A percentile compares a stretch with the other conserved stretches of the same genome.
These are phyloP conservation scores for Nicotiana obtusifolia DNA, from an alignment of 257 asterid genomes.

Conservation along the genomic window DNA sequence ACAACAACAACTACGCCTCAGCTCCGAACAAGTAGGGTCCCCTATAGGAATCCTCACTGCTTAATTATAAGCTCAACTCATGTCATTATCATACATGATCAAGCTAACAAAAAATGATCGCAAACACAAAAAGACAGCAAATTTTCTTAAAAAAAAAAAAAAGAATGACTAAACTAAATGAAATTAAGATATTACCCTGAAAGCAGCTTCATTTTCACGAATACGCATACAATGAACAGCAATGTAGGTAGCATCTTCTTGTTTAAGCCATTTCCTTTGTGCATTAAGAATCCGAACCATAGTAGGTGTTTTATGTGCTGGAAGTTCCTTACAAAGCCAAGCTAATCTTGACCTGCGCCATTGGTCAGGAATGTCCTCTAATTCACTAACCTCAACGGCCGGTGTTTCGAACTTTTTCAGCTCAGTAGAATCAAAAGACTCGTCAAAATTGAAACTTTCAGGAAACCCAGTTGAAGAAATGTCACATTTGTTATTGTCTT, in stretches of 20 bases:
- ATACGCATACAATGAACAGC: slow-evolving; percentile 69
- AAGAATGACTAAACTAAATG: background rate
- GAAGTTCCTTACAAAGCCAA: slow-evolving; percentile 96
- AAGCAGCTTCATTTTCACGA: slow-evolving; percentile 75
- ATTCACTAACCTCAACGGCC: slow-evolving; percentile 56
- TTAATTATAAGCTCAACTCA: too few species aligned
- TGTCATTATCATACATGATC: too few species aligned
- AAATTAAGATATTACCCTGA: slow-evolving; percentile 38
- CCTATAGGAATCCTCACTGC: too few species aligned
- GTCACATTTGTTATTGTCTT: slow-evolving; percentile 13
- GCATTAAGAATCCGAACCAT: slow-evolving; percentile 68
- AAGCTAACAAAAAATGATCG: too few species aligned
- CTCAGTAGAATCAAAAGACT: slow-evolving; percentile 52
- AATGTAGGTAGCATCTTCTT: slow-evolving; percentile 67
- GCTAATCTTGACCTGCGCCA: slow-evolving; percentile 94
- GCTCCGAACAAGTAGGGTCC: too few species aligned
- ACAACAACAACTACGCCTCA: too few species aligned
- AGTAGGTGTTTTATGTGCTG: slow-evolving; percentile 61
- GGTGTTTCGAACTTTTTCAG: slow-evolving; percentile 57
- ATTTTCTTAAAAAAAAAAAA: too few species aligned
- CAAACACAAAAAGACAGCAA: too few species aligned
- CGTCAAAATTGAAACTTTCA: slow-evolving; percentile 39
- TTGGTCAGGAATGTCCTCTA: slow-evolving; percentile 87
- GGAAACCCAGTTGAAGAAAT: slow-evolving; percentile 19
- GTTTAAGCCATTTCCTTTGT: slow-evolving; percentile 86